Conservation (phyloP, 1,284 basidiomycete genomes). For the Chondrostereum purpureum region DNA sequence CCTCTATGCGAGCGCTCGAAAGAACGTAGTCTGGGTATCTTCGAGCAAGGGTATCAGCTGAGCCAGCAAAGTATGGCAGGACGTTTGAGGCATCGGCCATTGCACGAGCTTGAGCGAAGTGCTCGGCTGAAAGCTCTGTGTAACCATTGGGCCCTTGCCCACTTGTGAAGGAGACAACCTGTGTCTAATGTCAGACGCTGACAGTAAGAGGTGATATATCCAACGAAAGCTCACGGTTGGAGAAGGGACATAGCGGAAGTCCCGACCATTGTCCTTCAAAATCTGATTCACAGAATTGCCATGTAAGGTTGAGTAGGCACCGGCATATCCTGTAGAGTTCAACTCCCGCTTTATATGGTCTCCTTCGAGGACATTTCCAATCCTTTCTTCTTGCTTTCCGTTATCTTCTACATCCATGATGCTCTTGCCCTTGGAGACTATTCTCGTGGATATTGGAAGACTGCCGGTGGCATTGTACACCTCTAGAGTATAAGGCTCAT, state of each 20-base stretch:
- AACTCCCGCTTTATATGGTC: slow-evolving; percentile 18
- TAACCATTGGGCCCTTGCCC: slow-evolving; percentile 30
- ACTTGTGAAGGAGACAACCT: slow-evolving; percentile 32
- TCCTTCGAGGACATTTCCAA: slow-evolving; percentile 14
- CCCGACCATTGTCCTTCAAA: slow-evolving; percentile 34
- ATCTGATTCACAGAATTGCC: slow-evolving; percentile 34
- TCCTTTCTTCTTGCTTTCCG: slow-evolving; percentile 13
- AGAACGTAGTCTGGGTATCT: slow-evolving; percentile 1
- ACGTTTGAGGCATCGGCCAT: slow-evolving; percentile 32
- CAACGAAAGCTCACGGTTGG: slow-evolving; percentile 24
- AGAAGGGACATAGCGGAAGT: slow-evolving; percentile 31
- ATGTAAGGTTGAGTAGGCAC: slow-evolving; percentile 27
- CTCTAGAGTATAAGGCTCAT: slow-evolving; percentile 36
- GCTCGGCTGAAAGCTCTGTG: slow-evolving; percentile 25
- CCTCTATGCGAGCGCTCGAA: slow-evolving; percentile 1
- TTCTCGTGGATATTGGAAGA: slow-evolving; percentile 20
- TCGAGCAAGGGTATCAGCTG: not conserved
- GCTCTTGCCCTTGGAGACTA: slow-evolving; percentile 22
- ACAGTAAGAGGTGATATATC: not conserved
- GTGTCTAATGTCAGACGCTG: slow-evolving; percentile 1
- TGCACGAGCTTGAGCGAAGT: slow-evolving; percentile 27
- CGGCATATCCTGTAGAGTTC: slow-evolving; percentile 22
- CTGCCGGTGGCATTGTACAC: slow-evolving; percentile 28
- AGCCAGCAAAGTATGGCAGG: slow-evolving; percentile 16
- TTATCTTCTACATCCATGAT: slow-evolving; percentile 15